Evolutionary conservation across 169 alveolate species (phyloP), one percentile per base, ranked within the genome.

Genomic region (Neospora caninum): DNA sequence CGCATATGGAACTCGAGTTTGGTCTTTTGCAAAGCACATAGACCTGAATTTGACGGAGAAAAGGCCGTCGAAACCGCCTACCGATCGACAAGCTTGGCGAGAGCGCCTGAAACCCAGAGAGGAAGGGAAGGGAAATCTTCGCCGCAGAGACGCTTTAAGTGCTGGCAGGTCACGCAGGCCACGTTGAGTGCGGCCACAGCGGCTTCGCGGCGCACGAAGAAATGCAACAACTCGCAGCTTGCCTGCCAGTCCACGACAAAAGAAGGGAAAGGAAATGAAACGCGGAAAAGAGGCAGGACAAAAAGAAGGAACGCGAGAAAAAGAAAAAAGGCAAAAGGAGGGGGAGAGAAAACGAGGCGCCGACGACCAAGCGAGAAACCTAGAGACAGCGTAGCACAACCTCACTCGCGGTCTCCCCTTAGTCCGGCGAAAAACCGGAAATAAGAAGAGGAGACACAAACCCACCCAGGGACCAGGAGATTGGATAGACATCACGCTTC

Each of bases 1-100:
- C n/a, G 31, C 7, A 64, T 29, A 64, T 64, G n/a, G 31, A 29
- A 64, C 73, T 64, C 7, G n/a, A 64, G 34, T 10, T 13, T 49
- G 58, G 73, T 27, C 1, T 64, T 6, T 29, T 64, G 31, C 73
- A 29, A 22, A 1, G 25, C 73, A 27, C 34, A 27, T 29, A 27
- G 73, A 64, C n/a, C 20, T 64, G 73, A 4, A 64, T 16, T 22
- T 22, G n/a, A 22, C 31, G 20, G n/a, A 9, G 31, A 10, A 29
- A 1, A 22, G 1, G 25, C 73, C 20, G 4, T 16, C 73, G 73
- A 64, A 4, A 1, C 73, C 20, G 73, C 73, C 25, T 64, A 64
- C 73, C 86, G 39, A n/a, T 13, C 86, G n/a, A 78, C 31, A n/a
- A 78, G 86, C 86, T 38, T 78, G 39, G 86, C 39, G 39, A 78